A percentile compares a stretch with the other conserved stretches of the same genome.
Conservation (phyloP, 129 eudicot genomes). For the Lactuca saligna region DNA sequence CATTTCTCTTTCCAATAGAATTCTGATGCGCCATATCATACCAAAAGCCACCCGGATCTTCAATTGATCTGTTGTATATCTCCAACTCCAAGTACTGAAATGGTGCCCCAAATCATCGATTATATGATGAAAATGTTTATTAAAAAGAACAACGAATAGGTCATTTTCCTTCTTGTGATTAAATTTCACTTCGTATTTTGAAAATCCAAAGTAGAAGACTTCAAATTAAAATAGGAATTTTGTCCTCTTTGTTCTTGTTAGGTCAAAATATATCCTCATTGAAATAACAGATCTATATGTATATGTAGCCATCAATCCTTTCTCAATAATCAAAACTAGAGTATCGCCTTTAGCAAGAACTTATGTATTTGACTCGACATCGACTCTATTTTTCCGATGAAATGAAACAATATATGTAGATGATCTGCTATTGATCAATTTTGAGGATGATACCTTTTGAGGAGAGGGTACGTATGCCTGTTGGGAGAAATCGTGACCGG, state of each 20-base stretch:
- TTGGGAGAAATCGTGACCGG: slow-evolving; percentile 43
- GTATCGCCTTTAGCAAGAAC: neutral
- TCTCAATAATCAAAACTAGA: neutral
- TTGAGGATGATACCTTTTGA: slow-evolving; percentile 38
- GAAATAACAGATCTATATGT: neutral
- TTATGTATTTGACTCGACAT: neutral
- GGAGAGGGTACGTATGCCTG: slow-evolving; percentile 55
- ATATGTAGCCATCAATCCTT: neutral
- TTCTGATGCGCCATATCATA: slow-evolving; percentile 71
- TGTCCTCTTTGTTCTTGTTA: neutral
- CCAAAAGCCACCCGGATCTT: slow-evolving; percentile 96
- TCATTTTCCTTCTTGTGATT: slow-evolving; percentile 7
- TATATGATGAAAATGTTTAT: slow-evolving; percentile 4
- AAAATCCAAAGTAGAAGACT: slow-evolving; percentile 1
- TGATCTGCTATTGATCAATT: neutral
- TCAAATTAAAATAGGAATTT: neutral
- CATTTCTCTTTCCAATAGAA: slow-evolving; percentile 88
- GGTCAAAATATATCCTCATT: neutral
- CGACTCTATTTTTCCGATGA: too few relatives aligned
- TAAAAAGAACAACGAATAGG: neutral
- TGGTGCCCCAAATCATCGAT: slow-evolving; percentile 5
- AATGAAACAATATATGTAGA: neutral
- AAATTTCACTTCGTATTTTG: slow-evolving; percentile 1
- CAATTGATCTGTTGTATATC: slow-evolving; percentile 77
- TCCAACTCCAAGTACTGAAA: slow-evolving; percentile 77